phyloP scores from a whole-genome alignment of 2,329 filamentous ascomycete species.

The Nemania sp. region DNA sequence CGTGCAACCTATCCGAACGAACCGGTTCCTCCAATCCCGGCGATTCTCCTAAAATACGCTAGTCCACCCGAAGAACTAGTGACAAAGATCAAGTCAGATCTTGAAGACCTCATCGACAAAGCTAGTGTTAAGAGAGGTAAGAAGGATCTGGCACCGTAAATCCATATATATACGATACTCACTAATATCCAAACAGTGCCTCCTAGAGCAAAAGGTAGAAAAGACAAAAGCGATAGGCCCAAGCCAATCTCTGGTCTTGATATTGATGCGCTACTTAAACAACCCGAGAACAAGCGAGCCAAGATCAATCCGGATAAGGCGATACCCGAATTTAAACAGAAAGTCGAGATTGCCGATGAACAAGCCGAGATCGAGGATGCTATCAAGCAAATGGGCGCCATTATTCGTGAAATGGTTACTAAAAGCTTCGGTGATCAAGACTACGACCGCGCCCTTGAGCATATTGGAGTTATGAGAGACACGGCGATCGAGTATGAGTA shows the following conservation, averaged over 20 bases:
- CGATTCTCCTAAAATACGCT: conserved; percentile 78
- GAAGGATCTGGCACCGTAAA: neutral
- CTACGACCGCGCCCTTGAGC: conserved; percentile 81
- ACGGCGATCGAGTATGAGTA: conserved; percentile 81
- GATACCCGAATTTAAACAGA: conserved; percentile 90
- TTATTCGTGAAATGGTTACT: conserved; percentile 76
- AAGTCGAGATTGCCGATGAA: conserved; percentile 71
- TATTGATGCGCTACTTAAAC: conserved; percentile 77
- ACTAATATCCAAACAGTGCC: conserved; percentile 68
- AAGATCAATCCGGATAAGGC: conserved; percentile 75
- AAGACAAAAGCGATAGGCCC: conserved; percentile 69
- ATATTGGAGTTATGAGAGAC: conserved; percentile 80
- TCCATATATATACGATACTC: conserved; percentile 40
- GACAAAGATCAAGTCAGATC: conserved; percentile 64
- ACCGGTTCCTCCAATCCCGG: conserved; percentile 70
- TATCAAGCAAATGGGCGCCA: conserved; percentile 77
- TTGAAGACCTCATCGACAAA: conserved; percentile 74
- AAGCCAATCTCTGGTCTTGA: conserved; percentile 93
- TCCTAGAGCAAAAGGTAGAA: conserved; percentile 80
- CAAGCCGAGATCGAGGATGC: conserved; percentile 74
- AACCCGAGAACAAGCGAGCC: conserved; percentile 49
- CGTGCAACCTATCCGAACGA: conserved; percentile 80
- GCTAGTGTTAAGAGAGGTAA: conserved; percentile 87
- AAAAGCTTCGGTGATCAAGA: conserved; percentile 80
- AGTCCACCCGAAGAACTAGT: conserved; percentile 76